These are phyloP conservation scores for Sphaceloma murrayae DNA, from an alignment of 2,329 filamentous ascomycete species.

Conservation along the genomic window DNA sequence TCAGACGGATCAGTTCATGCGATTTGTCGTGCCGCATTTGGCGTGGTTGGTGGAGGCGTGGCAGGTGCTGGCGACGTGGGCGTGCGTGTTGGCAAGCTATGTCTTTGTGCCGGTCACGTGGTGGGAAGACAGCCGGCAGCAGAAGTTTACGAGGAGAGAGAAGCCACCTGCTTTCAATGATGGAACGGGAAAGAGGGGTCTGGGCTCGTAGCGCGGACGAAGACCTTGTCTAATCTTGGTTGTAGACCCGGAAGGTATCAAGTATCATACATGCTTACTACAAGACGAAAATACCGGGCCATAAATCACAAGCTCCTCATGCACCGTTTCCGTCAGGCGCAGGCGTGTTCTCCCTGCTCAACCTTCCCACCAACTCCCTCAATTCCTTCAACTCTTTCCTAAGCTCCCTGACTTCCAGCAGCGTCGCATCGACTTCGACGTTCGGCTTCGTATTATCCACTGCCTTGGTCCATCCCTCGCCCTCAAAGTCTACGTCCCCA, in stretches of 20 bases:
- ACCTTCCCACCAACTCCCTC: constrained; percentile 31
- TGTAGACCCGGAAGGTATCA: too few relatives aligned
- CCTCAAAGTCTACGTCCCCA: constrained; percentile 64
- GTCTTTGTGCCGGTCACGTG: constrained; percentile 43
- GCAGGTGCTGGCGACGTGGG: constrained; percentile 54
- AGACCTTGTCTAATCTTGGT: too few relatives aligned
- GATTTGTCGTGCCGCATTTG: constrained; percentile 56
- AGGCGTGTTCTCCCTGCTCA: constrained; percentile 19
- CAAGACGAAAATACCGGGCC: background rate
- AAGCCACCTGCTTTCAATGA: constrained; percentile 18
- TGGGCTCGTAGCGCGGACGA: background rate
- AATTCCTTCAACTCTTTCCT: constrained; percentile 37
- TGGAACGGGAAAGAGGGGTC: constrained; percentile 8
- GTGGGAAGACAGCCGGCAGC: constrained; percentile 35
- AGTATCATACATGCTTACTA: background rate
- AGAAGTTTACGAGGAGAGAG: constrained; percentile 16
- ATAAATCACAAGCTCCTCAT: background rate
- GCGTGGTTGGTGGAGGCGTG: constrained; percentile 45
- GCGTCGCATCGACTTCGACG: constrained; percentile 65
- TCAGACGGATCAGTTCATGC: constrained; percentile 63
- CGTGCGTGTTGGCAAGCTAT: constrained; percentile 54
- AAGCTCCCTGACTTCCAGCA: constrained; percentile 50
- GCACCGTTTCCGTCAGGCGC: background rate
- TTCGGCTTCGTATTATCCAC: constrained; percentile 70
- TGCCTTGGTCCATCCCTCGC: constrained; percentile 74